Percentiles rank a stretch among this genome's conserved stretches.
phyloP scores from a whole-genome alignment of 164 flowering plant species.

The Liquidambar formosana region DNA sequence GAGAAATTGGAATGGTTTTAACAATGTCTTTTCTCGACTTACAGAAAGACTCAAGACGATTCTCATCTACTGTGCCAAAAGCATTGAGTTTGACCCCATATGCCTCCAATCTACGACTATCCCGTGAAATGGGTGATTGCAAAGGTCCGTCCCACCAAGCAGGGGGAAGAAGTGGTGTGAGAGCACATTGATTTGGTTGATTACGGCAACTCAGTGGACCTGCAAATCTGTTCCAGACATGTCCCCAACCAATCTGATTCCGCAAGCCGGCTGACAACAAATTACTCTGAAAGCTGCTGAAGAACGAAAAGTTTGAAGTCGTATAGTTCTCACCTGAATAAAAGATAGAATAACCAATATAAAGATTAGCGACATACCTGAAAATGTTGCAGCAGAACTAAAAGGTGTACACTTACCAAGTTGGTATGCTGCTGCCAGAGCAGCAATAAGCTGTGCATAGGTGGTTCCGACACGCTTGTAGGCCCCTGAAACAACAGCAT shows the following conservation, averaged over 20 bases:
- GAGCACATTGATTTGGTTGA: constrained; percentile 79
- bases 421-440: constrained; percentile 74
- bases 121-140: constrained; percentile 92
- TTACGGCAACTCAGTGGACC: constrained; percentile 86
- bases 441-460: constrained; percentile 93
- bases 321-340: constrained; percentile 50
- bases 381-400: no score
- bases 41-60: constrained; percentile 59
- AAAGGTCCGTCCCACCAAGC: constrained; percentile 97
- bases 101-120: constrained; percentile 54
- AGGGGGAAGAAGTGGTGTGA: constrained; percentile 81
- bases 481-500: constrained; percentile 89
- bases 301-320: constrained; percentile 55
- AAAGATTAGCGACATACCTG: no score
- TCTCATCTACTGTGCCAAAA: constrained; percentile 62
- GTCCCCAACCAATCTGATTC: constrained; percentile 93
- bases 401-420: constrained; percentile 65
- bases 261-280: constrained; percentile 65
- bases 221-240: constrained; percentile 92
- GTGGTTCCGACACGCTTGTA: constrained; percentile 96
- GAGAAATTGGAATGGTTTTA: constrained; percentile 33
- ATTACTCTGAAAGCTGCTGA: constrained; percentile 88
- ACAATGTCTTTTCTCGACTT: constrained; percentile 40
- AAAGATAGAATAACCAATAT: no score
- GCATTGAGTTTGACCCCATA: constrained; percentile 69